Evolutionary conservation across 352 stramenopile species (phyloP), one percentile per base, ranked within the genome.

Genomic region (Elongisporangium prolatum): DNA sequence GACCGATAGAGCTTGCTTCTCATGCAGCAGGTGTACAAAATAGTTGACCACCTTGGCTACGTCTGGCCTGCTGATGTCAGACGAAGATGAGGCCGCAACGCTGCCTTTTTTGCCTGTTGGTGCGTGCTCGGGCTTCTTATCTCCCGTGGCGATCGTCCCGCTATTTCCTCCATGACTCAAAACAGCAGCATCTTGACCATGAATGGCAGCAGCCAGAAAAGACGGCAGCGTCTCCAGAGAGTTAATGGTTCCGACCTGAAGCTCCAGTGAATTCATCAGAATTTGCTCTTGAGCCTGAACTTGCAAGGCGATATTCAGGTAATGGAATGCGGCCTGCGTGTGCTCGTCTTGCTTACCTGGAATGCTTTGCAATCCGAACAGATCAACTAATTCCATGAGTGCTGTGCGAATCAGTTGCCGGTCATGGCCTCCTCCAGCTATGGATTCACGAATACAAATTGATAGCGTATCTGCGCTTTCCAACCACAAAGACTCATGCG

Each of bases 281-380:
- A 67, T 57, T 0, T 37, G 60, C 20, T 85, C 67, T 18, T 86
- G 72, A 21, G 65, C 69, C 25, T 70, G 63, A 3, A 89, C 69
- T 22, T 65, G 54, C 1, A 83, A 34, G 0, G 74, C 81, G 17
- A 90, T 54, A 38, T 67, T 74, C 24, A 93, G 59, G 61, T 86
- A 91, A 61, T 91, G 81, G 49, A 88, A 89, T 25, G 79, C 81
- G 18, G 76, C 80, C 64, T 90, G 80, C 18, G 88, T 63, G 48
- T 91, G 80, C 16, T 74, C 61, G 13, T 86, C 65, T 61, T 89
- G 73, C 22, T 71, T 63, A 6, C 48, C 61, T 9, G 50, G 58
- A 17, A 89, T 10, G 1, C 84, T 13, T 48, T 89, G 80, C 50
- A 65, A 62, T 6, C 68, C 64, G 48, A 77, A 90, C 2, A 91